A percentile compares a stretch with the other conserved stretches of the same genome.
Conservation (phyloP, 345 rosid genomes). For the Eucalyptus coolabah region DNA sequence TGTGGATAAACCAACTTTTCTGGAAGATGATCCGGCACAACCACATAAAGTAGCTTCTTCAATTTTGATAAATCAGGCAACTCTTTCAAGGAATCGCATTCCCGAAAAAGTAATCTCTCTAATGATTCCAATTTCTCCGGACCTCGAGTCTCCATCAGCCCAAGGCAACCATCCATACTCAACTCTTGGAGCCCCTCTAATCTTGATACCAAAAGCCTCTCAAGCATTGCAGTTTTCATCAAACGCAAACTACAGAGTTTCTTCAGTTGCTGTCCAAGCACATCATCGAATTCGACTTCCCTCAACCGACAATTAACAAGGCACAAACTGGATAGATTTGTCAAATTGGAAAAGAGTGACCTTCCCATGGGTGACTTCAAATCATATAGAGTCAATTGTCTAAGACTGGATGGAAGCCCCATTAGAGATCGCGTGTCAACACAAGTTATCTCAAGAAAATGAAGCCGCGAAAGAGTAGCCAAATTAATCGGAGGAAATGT, state of each 20-base stretch:
- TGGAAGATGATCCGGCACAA: rapidly evolving
- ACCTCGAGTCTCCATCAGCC: too few species aligned
- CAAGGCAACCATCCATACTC: rapidly evolving
- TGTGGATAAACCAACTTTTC: too few species aligned
- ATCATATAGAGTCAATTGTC: background rate
- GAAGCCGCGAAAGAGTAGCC: background rate
- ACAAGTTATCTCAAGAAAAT: background rate
- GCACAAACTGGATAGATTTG: background rate
- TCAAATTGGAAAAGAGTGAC: background rate
- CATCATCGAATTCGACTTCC: background rate
- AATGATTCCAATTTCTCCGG: too few species aligned
- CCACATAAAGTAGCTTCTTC: background rate
- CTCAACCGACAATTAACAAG: background rate
- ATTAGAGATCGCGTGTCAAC: background rate
- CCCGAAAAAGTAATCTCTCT: rapidly evolving
- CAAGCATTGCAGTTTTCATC: too few species aligned
- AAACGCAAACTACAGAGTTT: rapidly evolving
- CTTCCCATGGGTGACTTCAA: background rate
- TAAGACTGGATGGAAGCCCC: background rate
- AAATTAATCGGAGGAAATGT: background rate
- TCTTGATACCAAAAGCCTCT: too few species aligned
- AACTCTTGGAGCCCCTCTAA: too few species aligned
- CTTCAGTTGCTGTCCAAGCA: background rate
- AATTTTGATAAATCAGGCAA: background rate
- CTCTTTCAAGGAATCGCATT: background rate